Evolutionary conservation across 768 basidiomycete species (phyloP), one percentile per base, ranked within the genome.

Genomic region (Mycena rebaudengoi): DNA sequence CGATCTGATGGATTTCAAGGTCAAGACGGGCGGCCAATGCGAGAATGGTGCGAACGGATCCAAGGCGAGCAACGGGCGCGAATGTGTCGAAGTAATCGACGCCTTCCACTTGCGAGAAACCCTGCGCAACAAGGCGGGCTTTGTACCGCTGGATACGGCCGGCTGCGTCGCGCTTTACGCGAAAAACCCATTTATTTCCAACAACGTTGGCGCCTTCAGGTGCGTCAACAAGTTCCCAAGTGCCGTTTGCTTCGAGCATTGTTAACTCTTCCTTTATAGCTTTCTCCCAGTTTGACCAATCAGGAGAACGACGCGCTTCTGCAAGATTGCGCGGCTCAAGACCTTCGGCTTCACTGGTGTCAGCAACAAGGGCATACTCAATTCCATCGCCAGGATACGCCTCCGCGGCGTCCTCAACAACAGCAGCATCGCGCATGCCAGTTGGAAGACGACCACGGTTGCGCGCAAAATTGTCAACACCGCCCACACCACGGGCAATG

Each of bases 1-100:
- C 76, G 18, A 77, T 64, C 28, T 37, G 65, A 33, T 78, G 60
- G 12, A 80, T 30, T 12, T 76, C 69, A 57, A 74, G 73, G 45
- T 72, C 65, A 8, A 69, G 29, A 0, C 16, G 11, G 1, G 76
- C 76, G 4, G 78, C 73, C 41, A 77, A 26, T 3, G 76, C 70
- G 13, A 79, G 60, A 23, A 64, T 43, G 32, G 58, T 56, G 18
- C 65, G 65, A 28, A 66, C 45, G 13, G 60, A 54, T 16, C 5
- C 53, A 2, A 57, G 25, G 14, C 60, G 30, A 23, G 49, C 65
- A 50, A 66, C 65, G 44, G 64, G 49, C 7, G 48, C 45, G 50
- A 35, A 65, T 1, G 41, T 52, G 20, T 65, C 57, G 32, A 50
- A 46, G 29, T 64, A 76, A 52, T 76, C 76, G 16, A 35, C 49